Percentiles rank a stretch among this genome's conserved stretches.
These are phyloP conservation scores for Phyllostachys edulis DNA, from an alignment of 176 grass and related monocot genomes.

Conservation along the genomic window DNA sequence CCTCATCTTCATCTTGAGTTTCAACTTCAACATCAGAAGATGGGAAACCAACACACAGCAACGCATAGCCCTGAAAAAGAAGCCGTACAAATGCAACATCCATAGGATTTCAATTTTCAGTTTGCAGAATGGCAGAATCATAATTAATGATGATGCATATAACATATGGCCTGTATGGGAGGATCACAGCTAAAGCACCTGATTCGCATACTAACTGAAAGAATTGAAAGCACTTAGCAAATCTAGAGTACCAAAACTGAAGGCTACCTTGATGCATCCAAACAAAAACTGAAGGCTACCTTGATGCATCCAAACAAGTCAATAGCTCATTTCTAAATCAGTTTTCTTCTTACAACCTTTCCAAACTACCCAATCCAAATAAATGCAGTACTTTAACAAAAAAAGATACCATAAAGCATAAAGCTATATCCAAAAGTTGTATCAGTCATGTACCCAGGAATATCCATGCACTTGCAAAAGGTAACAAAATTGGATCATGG, in stretches of 20 bases:
- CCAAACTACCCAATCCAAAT: background rate
- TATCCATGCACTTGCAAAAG: background rate
- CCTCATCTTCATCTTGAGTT: conserved; percentile 99
- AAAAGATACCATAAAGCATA: background rate
- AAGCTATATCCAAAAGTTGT: background rate
- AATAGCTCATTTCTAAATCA: background rate
- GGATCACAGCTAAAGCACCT: background rate
- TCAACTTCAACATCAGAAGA: conserved; percentile 86
- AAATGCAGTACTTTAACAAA: background rate
- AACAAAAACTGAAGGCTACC: background rate
- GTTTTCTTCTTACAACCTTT: background rate
- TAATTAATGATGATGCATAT: background rate
- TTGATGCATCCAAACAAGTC: background rate
- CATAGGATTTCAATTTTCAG: background rate
- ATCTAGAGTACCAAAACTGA: background rate
- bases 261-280: background rate
- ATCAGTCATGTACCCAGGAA: background rate
- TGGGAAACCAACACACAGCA: conserved; percentile 94
- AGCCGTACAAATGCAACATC: background rate
- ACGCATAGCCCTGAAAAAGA: conserved; percentile 81
- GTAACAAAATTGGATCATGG: background rate
- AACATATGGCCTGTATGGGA: background rate
- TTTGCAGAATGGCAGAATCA: background rate
- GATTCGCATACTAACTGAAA: background rate
- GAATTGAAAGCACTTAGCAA: background rate